Evolutionary conservation across 2,329 filamentous ascomycete species (phyloP).

Genomic region (Ilyonectria robusta): DNA sequence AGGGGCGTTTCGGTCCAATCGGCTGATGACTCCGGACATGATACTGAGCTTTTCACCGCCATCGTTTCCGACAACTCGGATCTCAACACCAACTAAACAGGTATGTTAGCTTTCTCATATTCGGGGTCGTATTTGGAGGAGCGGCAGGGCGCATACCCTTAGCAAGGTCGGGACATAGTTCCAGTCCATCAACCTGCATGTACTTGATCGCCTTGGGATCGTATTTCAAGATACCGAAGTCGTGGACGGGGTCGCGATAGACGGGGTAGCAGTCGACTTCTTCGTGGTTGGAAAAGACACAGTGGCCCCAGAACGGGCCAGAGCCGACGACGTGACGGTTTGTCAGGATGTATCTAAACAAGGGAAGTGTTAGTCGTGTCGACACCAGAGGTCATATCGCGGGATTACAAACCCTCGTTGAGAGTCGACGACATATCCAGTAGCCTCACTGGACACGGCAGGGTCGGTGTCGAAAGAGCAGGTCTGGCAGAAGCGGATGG

Average conservation of each 20-base stretch:
- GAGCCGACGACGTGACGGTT: constrained; percentile 95
- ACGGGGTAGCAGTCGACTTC: constrained; percentile 96
- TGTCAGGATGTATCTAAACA: constrained; percentile 79
- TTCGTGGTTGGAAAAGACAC: constrained; percentile 98
- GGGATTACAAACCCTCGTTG: constrained; percentile 77
- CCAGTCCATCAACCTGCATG: constrained; percentile 87
- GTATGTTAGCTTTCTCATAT: constrained; percentile 34
- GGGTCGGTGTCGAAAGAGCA: constrained; percentile 98
- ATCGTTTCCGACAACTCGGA: constrained; percentile 97
- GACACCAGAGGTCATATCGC: no score
- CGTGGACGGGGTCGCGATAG: constrained; percentile 97
- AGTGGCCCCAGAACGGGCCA: constrained; percentile 97
- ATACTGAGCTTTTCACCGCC: constrained; percentile 99
- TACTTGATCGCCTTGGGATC: constrained; percentile 97
- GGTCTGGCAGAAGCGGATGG: constrained; percentile 99
- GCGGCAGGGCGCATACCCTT: constrained; percentile 62
- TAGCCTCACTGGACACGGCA: constrained; percentile 94
- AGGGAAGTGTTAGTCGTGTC: constrained; percentile 12
- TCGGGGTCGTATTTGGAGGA: neutral
- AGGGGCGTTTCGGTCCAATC: constrained; percentile 94
- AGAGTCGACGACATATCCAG: constrained; percentile 97
- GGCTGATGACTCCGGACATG: constrained; percentile 95
- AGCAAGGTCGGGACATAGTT: constrained; percentile 87
- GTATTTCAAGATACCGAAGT: constrained; percentile 97
- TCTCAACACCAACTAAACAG: constrained; percentile 85